Conservation (phyloP, 805 yeast genomes). For the Nakazawaea ambrosiae region DNA sequence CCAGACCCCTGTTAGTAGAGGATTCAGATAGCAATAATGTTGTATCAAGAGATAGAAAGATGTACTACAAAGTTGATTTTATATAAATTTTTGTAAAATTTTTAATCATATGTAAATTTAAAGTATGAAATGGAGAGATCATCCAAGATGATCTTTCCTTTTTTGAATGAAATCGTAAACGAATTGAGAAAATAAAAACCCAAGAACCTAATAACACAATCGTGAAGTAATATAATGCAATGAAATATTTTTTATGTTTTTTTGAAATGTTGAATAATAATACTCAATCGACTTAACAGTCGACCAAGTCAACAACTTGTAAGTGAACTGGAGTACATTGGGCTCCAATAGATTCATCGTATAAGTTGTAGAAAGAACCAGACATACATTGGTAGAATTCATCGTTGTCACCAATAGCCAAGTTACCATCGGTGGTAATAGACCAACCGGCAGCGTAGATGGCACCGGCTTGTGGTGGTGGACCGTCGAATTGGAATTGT, state of each 20-base stretch:
- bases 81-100: background rate
- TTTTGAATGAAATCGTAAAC: conserved; percentile 17
- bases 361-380: conserved; percentile 53
- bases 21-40: conserved; percentile 4
- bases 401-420: conserved; percentile 42
- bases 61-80: background rate
- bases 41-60: no score
- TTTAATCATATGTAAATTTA: background rate
- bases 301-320: conserved; percentile 35
- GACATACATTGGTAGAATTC: conserved; percentile 49
- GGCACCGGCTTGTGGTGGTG: conserved; percentile 58
- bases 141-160: no score
- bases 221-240: conserved; percentile 8
- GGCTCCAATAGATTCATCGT: conserved; percentile 38
- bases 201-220: conserved; percentile 10
- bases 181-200: background rate
- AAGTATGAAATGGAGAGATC: background rate
- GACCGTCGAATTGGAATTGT: conserved; percentile 63
- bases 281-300: conserved; percentile 25
- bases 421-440: conserved; percentile 34
- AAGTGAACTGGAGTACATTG: conserved; percentile 41
- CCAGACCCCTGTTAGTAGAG: conserved; percentile 10
- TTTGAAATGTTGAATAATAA: no score
- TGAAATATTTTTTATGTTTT: conserved; percentile 1
- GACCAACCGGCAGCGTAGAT: conserved; percentile 48